phyloP scores from a whole-genome alignment of 129 eudicot genomes.

The Lactuca sativa region DNA sequence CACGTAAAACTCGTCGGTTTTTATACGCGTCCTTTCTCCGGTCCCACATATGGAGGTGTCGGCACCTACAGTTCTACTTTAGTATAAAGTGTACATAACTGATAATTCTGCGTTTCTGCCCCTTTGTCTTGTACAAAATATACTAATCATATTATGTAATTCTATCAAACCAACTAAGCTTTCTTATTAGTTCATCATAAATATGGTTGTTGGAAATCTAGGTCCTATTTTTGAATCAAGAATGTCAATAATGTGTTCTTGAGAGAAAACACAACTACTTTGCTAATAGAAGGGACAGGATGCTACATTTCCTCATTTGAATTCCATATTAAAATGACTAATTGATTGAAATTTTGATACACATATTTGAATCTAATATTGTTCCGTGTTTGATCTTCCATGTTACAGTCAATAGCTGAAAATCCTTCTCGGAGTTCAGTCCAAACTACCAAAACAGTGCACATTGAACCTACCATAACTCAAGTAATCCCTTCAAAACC shows the following conservation, averaged over 20 bases:
- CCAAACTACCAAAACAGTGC: slow-evolving; percentile 15
- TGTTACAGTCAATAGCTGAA: slow-evolving; percentile 20
- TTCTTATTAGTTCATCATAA: slow-evolving; percentile 4
- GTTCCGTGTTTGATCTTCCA: slow-evolving; percentile 14
- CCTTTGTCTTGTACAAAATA: slow-evolving; percentile 15
- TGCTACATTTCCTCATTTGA: too few relatives aligned
- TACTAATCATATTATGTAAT: background rate
- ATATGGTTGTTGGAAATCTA: slow-evolving; percentile 5
- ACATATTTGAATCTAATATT: slow-evolving; percentile 2
- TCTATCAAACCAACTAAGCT: background rate
- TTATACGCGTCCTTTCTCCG: slow-evolving; percentile 18
- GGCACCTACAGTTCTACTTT: slow-evolving; percentile 3
- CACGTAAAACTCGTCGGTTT: slow-evolving; percentile 17
- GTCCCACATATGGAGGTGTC: slow-evolving; percentile 27
- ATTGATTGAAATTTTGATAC: background rate
- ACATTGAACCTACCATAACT: slow-evolving; percentile 23
- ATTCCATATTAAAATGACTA: background rate
- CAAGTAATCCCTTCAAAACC: slow-evolving; percentile 21
- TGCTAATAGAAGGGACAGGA: too few relatives aligned
- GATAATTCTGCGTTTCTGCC: slow-evolving; percentile 8
- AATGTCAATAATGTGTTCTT: background rate
- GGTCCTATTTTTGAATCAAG: background rate
- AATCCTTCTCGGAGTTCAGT: slow-evolving; percentile 21
- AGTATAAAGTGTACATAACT: background rate
- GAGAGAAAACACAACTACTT: too few relatives aligned